Base-by-base conservation (phyloP, 306 rosid genomes). In the Carpinus viminea region DNA sequence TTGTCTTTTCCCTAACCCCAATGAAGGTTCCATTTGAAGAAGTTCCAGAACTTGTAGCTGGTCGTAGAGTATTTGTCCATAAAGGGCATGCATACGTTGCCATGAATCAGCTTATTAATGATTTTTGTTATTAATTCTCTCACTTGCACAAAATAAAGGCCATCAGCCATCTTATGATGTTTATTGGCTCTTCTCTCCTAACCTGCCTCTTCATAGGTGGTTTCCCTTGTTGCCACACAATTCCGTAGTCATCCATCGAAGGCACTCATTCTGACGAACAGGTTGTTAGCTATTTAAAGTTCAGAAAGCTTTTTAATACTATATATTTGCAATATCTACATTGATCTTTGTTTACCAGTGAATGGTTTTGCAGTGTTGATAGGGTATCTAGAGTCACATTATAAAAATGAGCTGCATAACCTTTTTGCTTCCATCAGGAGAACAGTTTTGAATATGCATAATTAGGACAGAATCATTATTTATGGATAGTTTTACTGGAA, bases 1-100 rank as follows among this genome's bases (percentile, higher is more conserved):
- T 17, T 55, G 59, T n/a, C 51, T 71, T 71, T 57, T 21, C 68
- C 55, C 28, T 18, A 59, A 65, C 76, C 77, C 51, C 71, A n/a
- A 55, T 85, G 79, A 81, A 95, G 99, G 97, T 93, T 45, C 96
- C 98, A 12, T 95, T 88, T 83, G 94, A 93, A 89, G 99, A 93
- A 87, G 98, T 95, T 86, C 96, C 98, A 73, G 97, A 91, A 80
- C 99, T 95, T 65, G 96, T 93, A 53, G 93, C 92, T 88, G 89
- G 96, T 54, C 93, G 98, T 38, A 91, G 81, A 85, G 97, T 93
- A 70, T 91, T 82, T 86, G 68, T 93, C 73, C 89, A 86, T 28
- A 93, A 87, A 86, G 98, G 99, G 78, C 73, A 83, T 85, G 99
- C 97, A 53, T 93, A 86, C 79, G 86, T 95, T 73, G 96, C 98